These are phyloP conservation scores for Lactarius hatsudake DNA, from an alignment of 768 basidiomycete genomes.

Conservation along the genomic window DNA sequence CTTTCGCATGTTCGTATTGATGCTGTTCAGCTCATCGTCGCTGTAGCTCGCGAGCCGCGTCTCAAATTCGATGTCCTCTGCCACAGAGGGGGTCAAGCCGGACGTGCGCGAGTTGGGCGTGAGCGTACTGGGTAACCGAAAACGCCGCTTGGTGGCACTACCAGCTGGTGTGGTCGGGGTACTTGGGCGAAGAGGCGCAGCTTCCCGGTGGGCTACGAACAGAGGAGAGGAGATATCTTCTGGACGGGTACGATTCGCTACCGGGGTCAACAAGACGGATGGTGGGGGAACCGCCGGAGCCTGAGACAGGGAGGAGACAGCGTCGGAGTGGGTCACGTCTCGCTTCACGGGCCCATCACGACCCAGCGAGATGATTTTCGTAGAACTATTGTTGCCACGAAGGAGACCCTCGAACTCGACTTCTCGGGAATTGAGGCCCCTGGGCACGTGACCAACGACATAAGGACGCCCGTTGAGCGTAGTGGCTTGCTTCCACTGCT, in stretches of 20 bases:
- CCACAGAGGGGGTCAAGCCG: slow-evolving; percentile 65
- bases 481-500: slow-evolving; percentile 76
- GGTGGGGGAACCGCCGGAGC: not conserved
- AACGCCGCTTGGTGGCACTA: slow-evolving; percentile 46
- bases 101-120: slow-evolving; percentile 49
- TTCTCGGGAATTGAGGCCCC: slow-evolving; percentile 54
- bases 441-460: slow-evolving; percentile 56
- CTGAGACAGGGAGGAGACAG: not conserved
- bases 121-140: slow-evolving; percentile 55
- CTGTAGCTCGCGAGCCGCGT: slow-evolving; percentile 68
- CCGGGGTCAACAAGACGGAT: not conserved
- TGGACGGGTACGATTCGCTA: not conserved
- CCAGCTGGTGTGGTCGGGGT: slow-evolving; percentile 35
- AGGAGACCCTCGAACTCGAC: slow-evolving; percentile 79
- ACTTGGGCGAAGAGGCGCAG: slow-evolving; percentile 13
- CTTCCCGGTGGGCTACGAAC: not conserved
- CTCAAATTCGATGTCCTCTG: slow-evolving; percentile 80
- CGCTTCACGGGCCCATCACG: slow-evolving; percentile 27
- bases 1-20: slow-evolving; percentile 12
- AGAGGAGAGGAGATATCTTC: slow-evolving; percentile 12
- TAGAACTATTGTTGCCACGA: slow-evolving; percentile 46
- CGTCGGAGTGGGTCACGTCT: slow-evolving; percentile 10
- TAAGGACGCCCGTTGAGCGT: slow-evolving; percentile 80
- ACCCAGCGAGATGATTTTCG: slow-evolving; percentile 40
- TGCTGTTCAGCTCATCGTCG: slow-evolving; percentile 39